A percentile compares a stretch with the other conserved stretches of the same genome.
phyloP scores from a whole-genome alignment of 2,329 filamentous ascomycete genomes.

The Cercospora citrullina region DNA sequence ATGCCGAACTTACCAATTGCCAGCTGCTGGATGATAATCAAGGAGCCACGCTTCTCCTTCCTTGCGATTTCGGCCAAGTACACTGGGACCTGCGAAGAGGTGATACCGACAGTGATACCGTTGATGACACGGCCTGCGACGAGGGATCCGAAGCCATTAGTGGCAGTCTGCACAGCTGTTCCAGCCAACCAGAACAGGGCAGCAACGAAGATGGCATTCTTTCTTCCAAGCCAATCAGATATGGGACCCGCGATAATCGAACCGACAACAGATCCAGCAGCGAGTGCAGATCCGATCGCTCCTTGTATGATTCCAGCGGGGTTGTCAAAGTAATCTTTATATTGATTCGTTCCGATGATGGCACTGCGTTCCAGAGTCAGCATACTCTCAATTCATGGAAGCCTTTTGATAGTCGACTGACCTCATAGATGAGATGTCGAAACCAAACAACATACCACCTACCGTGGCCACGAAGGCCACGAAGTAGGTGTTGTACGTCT shows the following conservation, averaged over 20 bases:
- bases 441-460: slow-evolving; percentile 56
- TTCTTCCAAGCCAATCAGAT: slow-evolving; percentile 52
- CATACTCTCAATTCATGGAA: background rate
- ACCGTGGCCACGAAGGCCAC: slow-evolving; percentile 55
- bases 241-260: slow-evolving; percentile 48
- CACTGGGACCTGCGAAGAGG: slow-evolving; percentile 48
- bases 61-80: slow-evolving; percentile 49
- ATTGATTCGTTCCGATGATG: slow-evolving; percentile 41
- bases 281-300: slow-evolving; percentile 52
- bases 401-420: background rate
- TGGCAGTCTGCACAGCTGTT: slow-evolving; percentile 45
- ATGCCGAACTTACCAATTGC: slow-evolving; percentile 40
- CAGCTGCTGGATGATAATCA: slow-evolving; percentile 49
- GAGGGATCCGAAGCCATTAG: slow-evolving; percentile 44
- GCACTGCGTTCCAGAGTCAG: background rate
- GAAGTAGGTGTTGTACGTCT: slow-evolving; percentile 57
- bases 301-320: slow-evolving; percentile 52
- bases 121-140: slow-evolving; percentile 48
- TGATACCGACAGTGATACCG: slow-evolving; percentile 46
- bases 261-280: slow-evolving; percentile 52
- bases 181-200: slow-evolving; percentile 53
- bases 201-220: slow-evolving; percentile 48
- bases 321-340: slow-evolving; percentile 53
- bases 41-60: slow-evolving; percentile 45
- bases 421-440: slow-evolving; percentile 42